These are phyloP conservation scores for Bodo saltans DNA, from an alignment of 78 protist species.

Conservation along the genomic window DNA sequence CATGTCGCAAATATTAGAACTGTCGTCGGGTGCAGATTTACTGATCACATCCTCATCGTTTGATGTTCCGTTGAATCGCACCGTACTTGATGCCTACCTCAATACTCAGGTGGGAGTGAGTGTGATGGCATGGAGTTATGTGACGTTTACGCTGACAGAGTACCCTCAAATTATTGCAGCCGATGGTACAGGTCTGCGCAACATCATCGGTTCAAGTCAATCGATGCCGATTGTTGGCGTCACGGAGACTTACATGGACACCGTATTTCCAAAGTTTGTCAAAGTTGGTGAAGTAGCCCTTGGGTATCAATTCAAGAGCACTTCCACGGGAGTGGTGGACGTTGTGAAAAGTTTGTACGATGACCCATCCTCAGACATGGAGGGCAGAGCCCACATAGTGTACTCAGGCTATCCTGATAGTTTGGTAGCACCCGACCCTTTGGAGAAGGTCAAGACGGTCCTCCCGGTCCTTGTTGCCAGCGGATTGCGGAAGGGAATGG, in stretches of 20 bases:
- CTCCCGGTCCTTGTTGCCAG: neutral
- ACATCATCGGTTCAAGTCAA: too few relatives aligned
- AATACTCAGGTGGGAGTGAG: neutral
- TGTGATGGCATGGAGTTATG: slow-evolving; percentile 1
- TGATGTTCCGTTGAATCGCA: neutral
- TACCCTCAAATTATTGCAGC: neutral
- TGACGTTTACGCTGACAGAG: neutral
- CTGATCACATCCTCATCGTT: neutral
- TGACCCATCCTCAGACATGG: neutral
- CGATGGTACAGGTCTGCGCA: neutral
- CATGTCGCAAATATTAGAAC: slow-evolving; percentile 39
- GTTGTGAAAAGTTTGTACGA: neutral
- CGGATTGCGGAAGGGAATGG: neutral
- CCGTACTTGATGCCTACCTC: slow-evolving; percentile 1
- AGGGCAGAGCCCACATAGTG: neutral
- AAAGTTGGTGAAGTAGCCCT: neutral
- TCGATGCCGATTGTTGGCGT: neutral
- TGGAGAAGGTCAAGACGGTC: neutral
- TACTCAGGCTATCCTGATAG: neutral
- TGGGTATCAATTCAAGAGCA: neutral
- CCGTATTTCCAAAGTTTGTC: neutral
- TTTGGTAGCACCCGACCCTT: neutral
- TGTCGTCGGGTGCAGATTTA: slow-evolving; percentile 70
- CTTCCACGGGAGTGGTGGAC: neutral
- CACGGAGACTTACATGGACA: neutral